Evolutionary conservation across 108 stramenopile species (phyloP), one percentile per base, ranked within the genome.

Genomic region (Nannochloropsis gaditana): DNA sequence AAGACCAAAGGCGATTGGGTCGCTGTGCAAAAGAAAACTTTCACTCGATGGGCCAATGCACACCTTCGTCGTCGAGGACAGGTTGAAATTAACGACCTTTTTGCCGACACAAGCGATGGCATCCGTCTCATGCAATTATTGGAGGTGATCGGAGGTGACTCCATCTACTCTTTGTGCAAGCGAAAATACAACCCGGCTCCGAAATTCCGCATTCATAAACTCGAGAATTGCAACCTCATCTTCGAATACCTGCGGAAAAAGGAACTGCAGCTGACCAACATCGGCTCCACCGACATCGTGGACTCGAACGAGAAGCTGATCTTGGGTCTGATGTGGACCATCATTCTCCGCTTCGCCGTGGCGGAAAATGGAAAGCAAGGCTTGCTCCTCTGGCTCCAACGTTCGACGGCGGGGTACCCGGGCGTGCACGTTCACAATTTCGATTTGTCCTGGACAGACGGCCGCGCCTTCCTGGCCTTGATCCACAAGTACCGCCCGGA

Each of bases 281-380:
- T 89, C 41, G 85, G 88, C 15, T 86, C 85, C 80, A 79, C 83
- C n/a, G 88, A 89, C 79, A 85, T 89, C 80, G 81, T 86, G 80
- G 85, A 89, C 44, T 47, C 84, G 44, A 85, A 85, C 50, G 47
- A 82, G 9, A 83, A 83, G 45, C 88, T 89, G n/a, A 79, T 89
- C 3, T 83, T 89, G 42, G 88, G 88, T 17, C 83, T 89, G 43
- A 85, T 89, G 41, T 89, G 85, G 85, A 89, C 88, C 79, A 89
- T 89, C 82, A 89, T 89, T 41, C 85, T 89, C 43, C 88, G 88
- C 79, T 89, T 89, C 85, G 88, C 85, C 85, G 85, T 89, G 43
- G 42, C 21, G 44, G 88, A 85, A 44, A 85, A 89, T 79, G 88
- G 88, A 41, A 89, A 89, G 85, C 84, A 85, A 31, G 88, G 88